Conservation (phyloP, 2,329 filamentous ascomycete genomes). For the Colletotrichum sp. region DNA sequence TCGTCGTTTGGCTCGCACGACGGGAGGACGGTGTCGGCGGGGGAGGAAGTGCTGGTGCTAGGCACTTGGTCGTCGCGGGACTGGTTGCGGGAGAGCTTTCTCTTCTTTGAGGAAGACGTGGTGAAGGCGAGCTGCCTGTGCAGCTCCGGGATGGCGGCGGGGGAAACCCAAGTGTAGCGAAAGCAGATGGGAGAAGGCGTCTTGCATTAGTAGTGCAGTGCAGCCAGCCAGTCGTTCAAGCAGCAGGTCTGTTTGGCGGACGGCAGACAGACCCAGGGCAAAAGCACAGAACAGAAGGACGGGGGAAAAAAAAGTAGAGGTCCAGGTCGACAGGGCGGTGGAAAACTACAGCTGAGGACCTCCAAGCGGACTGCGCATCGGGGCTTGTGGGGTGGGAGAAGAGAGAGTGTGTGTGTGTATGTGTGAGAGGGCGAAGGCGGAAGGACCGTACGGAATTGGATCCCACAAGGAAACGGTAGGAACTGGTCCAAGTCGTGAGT, state of each 20-base stretch:
- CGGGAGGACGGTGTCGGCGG: constrained; percentile 52
- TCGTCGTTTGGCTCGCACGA: constrained; percentile 60
- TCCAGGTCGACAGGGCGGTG: constrained; percentile 8
- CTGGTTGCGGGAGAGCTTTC: constrained; percentile 62
- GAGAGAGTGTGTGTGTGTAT: neutral
- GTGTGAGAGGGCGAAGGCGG: neutral
- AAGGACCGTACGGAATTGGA: constrained; percentile 1
- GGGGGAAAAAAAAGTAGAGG: neutral
- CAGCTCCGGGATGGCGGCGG: constrained; percentile 53
- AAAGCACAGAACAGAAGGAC: neutral
- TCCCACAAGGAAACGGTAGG: neutral
- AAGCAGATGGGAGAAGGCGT: constrained; percentile 1
- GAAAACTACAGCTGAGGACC: constrained; percentile 5
- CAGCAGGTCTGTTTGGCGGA: neutral
- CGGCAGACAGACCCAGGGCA: constrained; percentile 1
- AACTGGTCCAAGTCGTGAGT: constrained; percentile 1
- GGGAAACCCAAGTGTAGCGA: neutral
- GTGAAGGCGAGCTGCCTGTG: constrained; percentile 71
- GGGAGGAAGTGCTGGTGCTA: constrained; percentile 35
- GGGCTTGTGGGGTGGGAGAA: constrained; percentile 15
- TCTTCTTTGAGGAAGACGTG: constrained; percentile 78
- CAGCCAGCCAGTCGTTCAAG: neutral
- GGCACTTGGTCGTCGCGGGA: constrained; percentile 45
- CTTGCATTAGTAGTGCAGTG: constrained; percentile 12
- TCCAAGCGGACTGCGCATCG: constrained; percentile 14